phyloP scores from a whole-genome alignment of 148 eudicot genomes.

The Rhododendron ferrugineum region DNA sequence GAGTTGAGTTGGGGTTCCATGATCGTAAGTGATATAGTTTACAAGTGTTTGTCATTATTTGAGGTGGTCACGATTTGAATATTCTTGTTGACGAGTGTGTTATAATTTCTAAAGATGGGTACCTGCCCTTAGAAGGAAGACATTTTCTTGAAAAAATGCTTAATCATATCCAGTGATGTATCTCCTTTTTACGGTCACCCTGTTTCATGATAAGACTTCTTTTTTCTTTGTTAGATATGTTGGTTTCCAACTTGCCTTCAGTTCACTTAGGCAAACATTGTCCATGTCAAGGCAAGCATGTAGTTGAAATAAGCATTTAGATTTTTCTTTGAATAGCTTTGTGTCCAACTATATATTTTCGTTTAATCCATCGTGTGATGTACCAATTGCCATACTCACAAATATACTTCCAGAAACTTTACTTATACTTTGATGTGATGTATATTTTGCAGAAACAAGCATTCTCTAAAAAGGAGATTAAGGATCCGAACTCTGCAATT shows the following conservation, averaged over 20 bases:
- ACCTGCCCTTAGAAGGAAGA: neutral
- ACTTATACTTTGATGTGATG: slow-evolving; percentile 6
- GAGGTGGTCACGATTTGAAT: neutral
- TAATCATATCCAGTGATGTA: neutral
- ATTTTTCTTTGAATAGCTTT: neutral
- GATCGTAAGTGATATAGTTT: neutral
- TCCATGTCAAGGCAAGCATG: neutral
- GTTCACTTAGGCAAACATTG: too few species aligned
- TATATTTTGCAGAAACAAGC: slow-evolving; percentile 57
- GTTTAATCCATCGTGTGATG: neutral
- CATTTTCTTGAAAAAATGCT: neutral
- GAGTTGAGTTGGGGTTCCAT: neutral
- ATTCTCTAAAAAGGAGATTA: slow-evolving; percentile 69
- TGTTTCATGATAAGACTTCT: neutral
- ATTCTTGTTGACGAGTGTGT: neutral
- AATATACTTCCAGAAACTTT: neutral
- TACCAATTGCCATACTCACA: neutral
- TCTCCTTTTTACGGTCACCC: neutral
- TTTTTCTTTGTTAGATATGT: neutral
- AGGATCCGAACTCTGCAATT: slow-evolving; percentile 84
- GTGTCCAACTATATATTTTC: neutral
- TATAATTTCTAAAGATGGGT: neutral
- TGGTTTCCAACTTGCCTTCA: neutral
- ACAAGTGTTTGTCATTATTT: neutral
- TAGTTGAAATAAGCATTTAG: neutral